Evolutionary conservation across 2,329 filamentous ascomycete species (phyloP), one percentile per base, ranked within the genome.

Genomic region (Aspergillus transmontanensis): DNA sequence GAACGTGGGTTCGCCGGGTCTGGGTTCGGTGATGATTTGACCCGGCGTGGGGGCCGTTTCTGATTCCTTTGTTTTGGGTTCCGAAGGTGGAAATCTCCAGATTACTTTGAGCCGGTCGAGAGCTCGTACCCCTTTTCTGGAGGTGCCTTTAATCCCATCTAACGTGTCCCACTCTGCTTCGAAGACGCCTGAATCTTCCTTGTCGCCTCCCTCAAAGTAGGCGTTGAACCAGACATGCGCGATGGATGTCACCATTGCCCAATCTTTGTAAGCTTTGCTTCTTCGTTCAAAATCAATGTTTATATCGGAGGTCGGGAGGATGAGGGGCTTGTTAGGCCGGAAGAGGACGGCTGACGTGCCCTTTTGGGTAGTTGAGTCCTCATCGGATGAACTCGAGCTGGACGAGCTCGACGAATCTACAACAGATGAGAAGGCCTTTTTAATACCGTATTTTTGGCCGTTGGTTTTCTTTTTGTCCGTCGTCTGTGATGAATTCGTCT

Each of bases 151-250:
- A 77, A 99, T 94, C 3, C 95, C 95, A 70, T 99, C 95, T 87
- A 99, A 91, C 23, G 84, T 85, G 21, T 91, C 88, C 88, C 89
- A 92, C n/a, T 87, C 84, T 30, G 88, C 87, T 65, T 89, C 86
- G 73, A 91, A 92, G 7, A 90, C 83, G 11, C 89, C 94, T 11
- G 85, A 91, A 50, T 89, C 85, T 56, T 90, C 85, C 0, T 92
- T 83, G 19, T 83, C 80, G 28, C 91, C 92, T 51, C 94, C 93
- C 79, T 98, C 95, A 71, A 98, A 98, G 78, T 89, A 98, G 1
- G 89, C 84, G 73, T 99, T 99, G 83, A 97, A 97, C 95, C 95
- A 99, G 19, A 97, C 92, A 72, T 98, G 94, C 0, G 94, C 94
- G 11, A 98, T 89, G 0, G 94, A 89, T 0, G 94, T 97, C 4